Evolutionary conservation across 1,284 basidiomycete species (phyloP), one percentile per base, ranked within the genome.

Genomic region (Porogramme epimiltina): DNA sequence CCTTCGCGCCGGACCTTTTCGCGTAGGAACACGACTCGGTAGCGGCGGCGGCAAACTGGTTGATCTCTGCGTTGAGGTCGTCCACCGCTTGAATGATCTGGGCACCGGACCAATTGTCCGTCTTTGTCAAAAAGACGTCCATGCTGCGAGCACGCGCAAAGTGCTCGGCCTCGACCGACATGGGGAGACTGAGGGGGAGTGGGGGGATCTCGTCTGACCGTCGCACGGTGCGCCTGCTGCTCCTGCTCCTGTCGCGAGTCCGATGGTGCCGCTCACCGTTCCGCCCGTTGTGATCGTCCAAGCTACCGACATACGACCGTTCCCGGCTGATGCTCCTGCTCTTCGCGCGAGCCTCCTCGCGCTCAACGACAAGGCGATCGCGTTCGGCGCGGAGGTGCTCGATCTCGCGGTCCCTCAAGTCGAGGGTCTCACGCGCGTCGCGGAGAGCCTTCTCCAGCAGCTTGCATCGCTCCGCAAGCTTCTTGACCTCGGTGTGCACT

Each of bases 71-170:
- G 64, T 90, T 90, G 65, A 90, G 75, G 62, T 90, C 87, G 58
- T 87, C 84, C n/a, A 90, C 80, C 5, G 85, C 81, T 63, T 89
- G 86, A 48, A 89, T 78, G 64, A 89, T 77, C 62, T 89, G 86
- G 2, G 84, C 83, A 19, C 87, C 87, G 2, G 86, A 87, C 85
- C 84, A 88, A 37, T 74, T 75, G 68, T 89, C 87, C 24, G 79
- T 83, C 59, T 87, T 83, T 15, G 85, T 87, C 67, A 89, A 75
- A 68, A 84, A 89, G 20, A 77, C 72, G 62, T 89, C 87, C 52
- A 75, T 70, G 60, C 79, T 80, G 51, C 78, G 79, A 25, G 74
- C 60, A 33, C 80, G 80, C 23, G 79, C 80, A 22, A 57, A 58
- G 19, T 64, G 59, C 45, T 74, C 72, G 9, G 70, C 68, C 63